Evolutionary conservation across 2,329 filamentous ascomycete genomes (phyloP).

Genomic region (Coniochaeta sp.): DNA sequence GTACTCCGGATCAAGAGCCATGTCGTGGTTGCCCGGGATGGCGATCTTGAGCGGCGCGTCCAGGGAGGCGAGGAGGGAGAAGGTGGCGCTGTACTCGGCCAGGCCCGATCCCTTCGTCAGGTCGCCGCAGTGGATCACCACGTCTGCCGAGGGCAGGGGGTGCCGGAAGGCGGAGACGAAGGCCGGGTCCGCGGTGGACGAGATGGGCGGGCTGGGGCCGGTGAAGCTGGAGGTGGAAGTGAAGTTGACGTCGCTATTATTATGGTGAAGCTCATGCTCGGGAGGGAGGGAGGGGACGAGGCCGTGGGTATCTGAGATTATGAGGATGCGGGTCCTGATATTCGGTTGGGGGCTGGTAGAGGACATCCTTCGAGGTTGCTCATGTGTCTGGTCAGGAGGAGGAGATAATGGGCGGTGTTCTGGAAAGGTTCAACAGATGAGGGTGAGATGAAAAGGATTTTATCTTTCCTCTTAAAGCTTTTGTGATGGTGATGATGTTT

Average conservation of each 20-base stretch:
- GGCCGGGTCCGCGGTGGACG: background rate
- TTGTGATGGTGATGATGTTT: background rate
- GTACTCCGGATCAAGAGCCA: constrained; percentile 24
- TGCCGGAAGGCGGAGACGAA: constrained; percentile 6
- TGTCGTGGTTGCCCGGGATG: constrained; percentile 50
- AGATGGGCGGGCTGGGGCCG: background rate
- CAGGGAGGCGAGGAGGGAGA: constrained; percentile 32
- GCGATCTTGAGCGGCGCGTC: constrained; percentile 43
- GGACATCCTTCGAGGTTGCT: background rate
- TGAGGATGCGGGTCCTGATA: constrained; percentile 31
- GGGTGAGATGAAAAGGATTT: background rate
- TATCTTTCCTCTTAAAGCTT: background rate
- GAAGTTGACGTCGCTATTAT: background rate
- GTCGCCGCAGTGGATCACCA: constrained; percentile 46
- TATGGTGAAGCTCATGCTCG: background rate
- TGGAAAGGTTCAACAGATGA: background rate
- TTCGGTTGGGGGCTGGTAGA: background rate
- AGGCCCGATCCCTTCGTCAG: constrained; percentile 35
- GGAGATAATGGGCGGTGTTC: background rate
- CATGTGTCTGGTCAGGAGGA: background rate
- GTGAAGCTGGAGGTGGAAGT: background rate
- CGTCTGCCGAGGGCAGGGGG: constrained; percentile 25
- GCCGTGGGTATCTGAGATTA: constrained; percentile 39
- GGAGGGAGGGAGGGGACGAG: constrained; percentile 3
- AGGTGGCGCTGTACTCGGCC: constrained; percentile 29